Conservation (phyloP, 768 basidiomycete species). For the Daedaleopsis sinensis region DNA sequence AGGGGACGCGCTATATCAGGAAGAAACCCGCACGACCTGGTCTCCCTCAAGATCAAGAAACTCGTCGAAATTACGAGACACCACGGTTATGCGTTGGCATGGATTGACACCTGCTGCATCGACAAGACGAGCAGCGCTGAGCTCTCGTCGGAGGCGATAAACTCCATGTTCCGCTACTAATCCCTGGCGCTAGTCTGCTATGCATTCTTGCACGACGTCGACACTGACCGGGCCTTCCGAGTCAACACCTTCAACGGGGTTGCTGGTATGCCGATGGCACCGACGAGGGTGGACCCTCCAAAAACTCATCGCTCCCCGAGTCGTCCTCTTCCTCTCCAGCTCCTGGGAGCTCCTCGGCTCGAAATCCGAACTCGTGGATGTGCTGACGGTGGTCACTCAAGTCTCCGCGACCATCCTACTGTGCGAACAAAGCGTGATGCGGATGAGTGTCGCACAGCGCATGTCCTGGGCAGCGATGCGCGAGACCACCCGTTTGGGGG, state of each 20-base stretch:
- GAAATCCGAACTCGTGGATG: not conserved
- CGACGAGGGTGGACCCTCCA: not conserved
- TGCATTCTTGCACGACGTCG: not conserved
- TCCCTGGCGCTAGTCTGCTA: not conserved
- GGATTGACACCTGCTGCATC: conserved; percentile 12
- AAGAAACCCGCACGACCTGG: conserved; percentile 3
- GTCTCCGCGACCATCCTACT: not conserved
- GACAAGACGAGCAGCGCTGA: conserved; percentile 3
- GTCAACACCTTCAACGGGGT: not conserved
- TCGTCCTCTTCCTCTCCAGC: not conserved
- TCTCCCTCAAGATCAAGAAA: not conserved
- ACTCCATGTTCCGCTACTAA: not conserved
- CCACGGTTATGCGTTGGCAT: conserved; percentile 4
- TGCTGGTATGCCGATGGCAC: not conserved
- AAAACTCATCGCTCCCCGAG: not conserved
- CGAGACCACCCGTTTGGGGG: not conserved
- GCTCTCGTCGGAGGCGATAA: not conserved
- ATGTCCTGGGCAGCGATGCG: not conserved
- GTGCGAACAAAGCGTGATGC: not conserved
- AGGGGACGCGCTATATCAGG: not conserved
- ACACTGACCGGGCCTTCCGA: not conserved
- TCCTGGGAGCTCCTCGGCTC: conserved; percentile 5
- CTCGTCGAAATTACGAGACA: not conserved
- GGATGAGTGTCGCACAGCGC: conserved; percentile 1
- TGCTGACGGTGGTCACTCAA: not conserved